Conservation (phyloP, 495 filamentous ascomycete genomes). For the Talaromyces nanjingensis region DNA sequence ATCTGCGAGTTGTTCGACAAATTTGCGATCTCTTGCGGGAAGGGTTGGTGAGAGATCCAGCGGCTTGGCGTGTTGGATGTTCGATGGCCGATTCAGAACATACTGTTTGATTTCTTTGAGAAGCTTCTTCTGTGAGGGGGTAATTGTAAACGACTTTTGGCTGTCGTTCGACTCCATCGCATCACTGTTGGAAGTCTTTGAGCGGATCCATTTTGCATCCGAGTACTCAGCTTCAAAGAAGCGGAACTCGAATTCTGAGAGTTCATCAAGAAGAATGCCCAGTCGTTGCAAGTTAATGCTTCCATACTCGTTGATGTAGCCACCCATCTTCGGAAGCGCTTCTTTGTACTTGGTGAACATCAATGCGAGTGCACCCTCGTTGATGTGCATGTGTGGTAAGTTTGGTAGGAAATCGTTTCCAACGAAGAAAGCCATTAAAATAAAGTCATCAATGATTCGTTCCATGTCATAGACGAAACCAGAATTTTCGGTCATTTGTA, state of each 20-base stretch:
- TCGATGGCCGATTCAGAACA: conserved; percentile 54
- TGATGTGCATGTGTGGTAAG: conserved; percentile 93
- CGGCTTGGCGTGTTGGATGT: conserved; percentile 31
- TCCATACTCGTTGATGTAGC: conserved; percentile 95
- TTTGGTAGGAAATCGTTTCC: conserved; percentile 99
- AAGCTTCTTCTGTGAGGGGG: conserved; percentile 71
- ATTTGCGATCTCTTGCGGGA: conserved; percentile 81
- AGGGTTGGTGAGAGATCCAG: conserved; percentile 70
- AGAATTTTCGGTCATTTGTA: conserved; percentile 70
- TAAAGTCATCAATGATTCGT: conserved; percentile 96
- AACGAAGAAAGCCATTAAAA: conserved; percentile 98
- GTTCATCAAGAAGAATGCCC: conserved; percentile 69
- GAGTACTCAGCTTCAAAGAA: conserved; percentile 86
- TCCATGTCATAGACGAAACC: conserved; percentile 88
- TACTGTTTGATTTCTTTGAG: conserved; percentile 79
- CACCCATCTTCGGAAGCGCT: conserved; percentile 77
- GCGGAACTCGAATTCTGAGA: conserved; percentile 78
- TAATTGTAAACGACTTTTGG: conserved; percentile 58
- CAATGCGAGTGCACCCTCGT: conserved; percentile 88
- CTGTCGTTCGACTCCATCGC: conserved; percentile 57
- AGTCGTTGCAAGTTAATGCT: conserved; percentile 81
- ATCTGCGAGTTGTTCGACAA: conserved; percentile 81
- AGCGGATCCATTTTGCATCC: conserved; percentile 86
- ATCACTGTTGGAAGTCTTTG: conserved; percentile 48
- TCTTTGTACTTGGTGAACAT: conserved; percentile 98